phyloP scores from a whole-genome alignment of 108 stramenopile genomes.

The Cylindrotheca closterium region DNA sequence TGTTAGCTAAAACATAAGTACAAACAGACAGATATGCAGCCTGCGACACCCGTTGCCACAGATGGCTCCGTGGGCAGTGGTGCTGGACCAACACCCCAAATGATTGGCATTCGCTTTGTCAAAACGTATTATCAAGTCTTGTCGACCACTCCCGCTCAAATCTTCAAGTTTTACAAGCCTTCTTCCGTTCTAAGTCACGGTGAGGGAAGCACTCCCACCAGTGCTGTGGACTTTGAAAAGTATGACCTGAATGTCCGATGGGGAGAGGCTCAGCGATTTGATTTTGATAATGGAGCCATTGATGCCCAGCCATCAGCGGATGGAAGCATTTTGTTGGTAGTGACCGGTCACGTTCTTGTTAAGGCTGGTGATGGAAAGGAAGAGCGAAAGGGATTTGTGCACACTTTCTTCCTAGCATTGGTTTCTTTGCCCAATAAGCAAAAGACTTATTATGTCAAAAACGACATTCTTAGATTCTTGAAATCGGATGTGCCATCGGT shows the following conservation, averaged over 20 bases:
- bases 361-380: slow-evolving; percentile 13
- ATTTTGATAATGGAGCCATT: slow-evolving; percentile 70
- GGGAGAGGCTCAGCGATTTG: slow-evolving; percentile 32
- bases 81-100: slow-evolving; percentile 51
- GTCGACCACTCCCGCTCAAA: slow-evolving; percentile 49
- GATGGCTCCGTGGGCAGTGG: slow-evolving; percentile 6
- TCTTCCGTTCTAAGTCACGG: slow-evolving; percentile 46
- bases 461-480: slow-evolving; percentile 81
- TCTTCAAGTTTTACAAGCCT: slow-evolving; percentile 65
- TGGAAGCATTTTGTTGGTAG: slow-evolving; percentile 73
- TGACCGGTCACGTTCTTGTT: slow-evolving; percentile 64
- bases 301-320: slow-evolving; percentile 78
- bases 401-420: slow-evolving; percentile 70
- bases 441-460: slow-evolving; percentile 68
- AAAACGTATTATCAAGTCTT: slow-evolving; percentile 80
- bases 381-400: slow-evolving; percentile 55
- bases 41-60: no score
- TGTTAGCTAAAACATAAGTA: no score
- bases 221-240: slow-evolving; percentile 31
- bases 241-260: slow-evolving; percentile 20
- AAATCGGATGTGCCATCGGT: slow-evolving; percentile 8
- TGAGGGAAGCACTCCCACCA: slow-evolving; percentile 48
- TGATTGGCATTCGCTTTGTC: slow-evolving; percentile 71
- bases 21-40: no score
- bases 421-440: slow-evolving; percentile 38